These are phyloP conservation scores for Agaricus sinodeliciosus DNA, from an alignment of 768 basidiomycete species.

Conservation along the genomic window DNA sequence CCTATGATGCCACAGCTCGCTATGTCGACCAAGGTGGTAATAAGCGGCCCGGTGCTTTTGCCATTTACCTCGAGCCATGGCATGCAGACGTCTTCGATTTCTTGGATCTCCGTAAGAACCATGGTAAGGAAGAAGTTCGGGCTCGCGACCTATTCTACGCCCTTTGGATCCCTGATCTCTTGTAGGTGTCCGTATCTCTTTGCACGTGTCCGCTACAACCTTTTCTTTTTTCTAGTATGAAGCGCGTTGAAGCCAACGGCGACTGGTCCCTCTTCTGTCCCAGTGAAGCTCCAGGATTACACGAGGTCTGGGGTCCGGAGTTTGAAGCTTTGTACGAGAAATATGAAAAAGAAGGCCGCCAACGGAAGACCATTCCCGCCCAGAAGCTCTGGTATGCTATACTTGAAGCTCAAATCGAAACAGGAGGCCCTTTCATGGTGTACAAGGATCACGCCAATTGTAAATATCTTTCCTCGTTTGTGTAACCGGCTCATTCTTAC, in stretches of 20 bases:
- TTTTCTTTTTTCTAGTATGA: constrained; percentile 60
- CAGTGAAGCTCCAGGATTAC: constrained; percentile 86
- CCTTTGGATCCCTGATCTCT: constrained; percentile 95
- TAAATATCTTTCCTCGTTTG: constrained; percentile 28
- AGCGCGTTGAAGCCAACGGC: constrained; percentile 82
- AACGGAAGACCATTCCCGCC: constrained; percentile 78
- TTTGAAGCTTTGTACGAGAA: constrained; percentile 81
- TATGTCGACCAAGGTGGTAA: constrained; percentile 99
- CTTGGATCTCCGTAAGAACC: constrained; percentile 96
- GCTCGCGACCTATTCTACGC: constrained; percentile 98
- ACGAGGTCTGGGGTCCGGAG: constrained; percentile 84
- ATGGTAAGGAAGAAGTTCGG: constrained; percentile 95
- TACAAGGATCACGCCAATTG: constrained; percentile 97
- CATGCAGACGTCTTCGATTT: constrained; percentile 97
- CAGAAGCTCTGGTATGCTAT: constrained; percentile 99
- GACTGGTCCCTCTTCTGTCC: constrained; percentile 99
- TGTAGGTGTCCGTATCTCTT: constrained; percentile 42
- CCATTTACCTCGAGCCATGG: constrained; percentile 99
- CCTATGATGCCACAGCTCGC: constrained; percentile 94
- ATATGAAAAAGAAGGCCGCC: constrained; percentile 88
- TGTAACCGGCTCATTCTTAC: background rate
- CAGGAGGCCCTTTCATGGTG: constrained; percentile 97
- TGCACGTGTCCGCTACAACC: background rate
- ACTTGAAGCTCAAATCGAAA: constrained; percentile 95
- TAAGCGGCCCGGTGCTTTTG: constrained; percentile 97